phyloP scores from a whole-genome alignment of 2,329 filamentous ascomycete genomes.

The Arthroderma sp. region DNA sequence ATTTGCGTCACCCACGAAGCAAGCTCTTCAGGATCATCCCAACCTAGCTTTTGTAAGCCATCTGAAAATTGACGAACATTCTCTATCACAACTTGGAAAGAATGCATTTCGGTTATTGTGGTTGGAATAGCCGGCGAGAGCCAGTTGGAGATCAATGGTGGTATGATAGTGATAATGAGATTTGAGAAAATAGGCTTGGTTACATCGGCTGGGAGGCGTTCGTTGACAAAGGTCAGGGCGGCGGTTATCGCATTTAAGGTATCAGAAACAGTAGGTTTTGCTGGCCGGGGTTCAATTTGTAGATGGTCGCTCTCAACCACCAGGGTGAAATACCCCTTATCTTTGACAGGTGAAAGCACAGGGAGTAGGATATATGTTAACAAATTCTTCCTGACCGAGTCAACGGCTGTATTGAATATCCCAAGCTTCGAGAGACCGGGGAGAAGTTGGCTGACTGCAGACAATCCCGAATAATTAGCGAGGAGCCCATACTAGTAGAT shows the following conservation, averaged over 20 bases:
- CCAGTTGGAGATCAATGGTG: conserved; percentile 58
- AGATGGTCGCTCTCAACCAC: conserved; percentile 18
- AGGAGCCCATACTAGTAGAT: too few species aligned
- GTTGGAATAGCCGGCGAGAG: conserved; percentile 64
- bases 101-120: conserved; percentile 54
- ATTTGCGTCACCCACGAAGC: conserved; percentile 69
- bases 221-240: conserved; percentile 39
- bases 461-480: too few species aligned
- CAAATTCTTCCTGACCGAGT: conserved; percentile 23
- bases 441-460: conserved; percentile 12
- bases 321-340: conserved; percentile 17
- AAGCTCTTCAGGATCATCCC: conserved; percentile 49
- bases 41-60: conserved; percentile 48
- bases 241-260: conserved; percentile 31
- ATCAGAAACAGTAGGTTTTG: conserved; percentile 18
- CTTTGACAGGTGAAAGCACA: conserved; percentile 17
- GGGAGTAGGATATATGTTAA: conserved; percentile 20
- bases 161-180: conserved; percentile 57
- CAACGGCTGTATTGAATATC: conserved; percentile 18
- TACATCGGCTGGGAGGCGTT: conserved; percentile 37
- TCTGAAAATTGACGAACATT: conserved; percentile 52
- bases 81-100: conserved; percentile 58
- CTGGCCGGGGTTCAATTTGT: conserved; percentile 15
- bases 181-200: conserved; percentile 47
- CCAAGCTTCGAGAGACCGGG: conserved; percentile 19